Evolutionary conservation across 108 stramenopile species (phyloP), one percentile per base, ranked within the genome.

Genomic region (Pseudonitzschia multistriata): DNA sequence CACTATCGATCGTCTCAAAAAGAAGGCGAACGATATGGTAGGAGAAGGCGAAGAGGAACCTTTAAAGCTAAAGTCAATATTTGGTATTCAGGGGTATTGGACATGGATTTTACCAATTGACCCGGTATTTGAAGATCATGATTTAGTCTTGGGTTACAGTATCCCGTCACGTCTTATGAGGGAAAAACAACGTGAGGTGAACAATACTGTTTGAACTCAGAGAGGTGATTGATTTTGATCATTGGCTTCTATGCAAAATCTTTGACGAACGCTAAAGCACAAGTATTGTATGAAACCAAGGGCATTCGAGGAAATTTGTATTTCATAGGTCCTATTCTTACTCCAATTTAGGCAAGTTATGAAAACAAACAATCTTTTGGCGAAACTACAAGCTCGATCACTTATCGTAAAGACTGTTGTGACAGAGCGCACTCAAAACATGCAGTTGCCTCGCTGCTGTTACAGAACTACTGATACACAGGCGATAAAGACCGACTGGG

Each of bases 1-100:
- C 10, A 94, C 92, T 3, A 94, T 94, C 73, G 92, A 94, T 85
- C 74, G 92, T 11, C 66, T 93, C 42, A 93, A 93, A 67, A 92
- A 92, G 62, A 89, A 92, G 65, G 88, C 88, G 8, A 86, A 62
- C 71, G 81, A 88, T 54, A 76, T 83, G 21, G 71, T 87, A 34
- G 57, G 62, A 47, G 82, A 88, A 37, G 73, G 81, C 22, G 82
- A 77, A n/a, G 91, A 92, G 63, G 83, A 85, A 60, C 83, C 91
- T 4, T 81, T 89, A 21, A 79, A 79, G 35, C 61, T 88, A 62
- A 88, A 82, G 39, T 87, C 88, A 77, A 74, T 83, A 2, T 89
- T 89, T 83, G 91, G 91, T 8, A 85, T 89, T 76, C 87, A 82
- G 42, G 70, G 81, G 34, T 84, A 84, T 50, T 85, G 80, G 68